Base-by-base conservation (phyloP, 805 yeast genomes). In the Saccharomycopsis babjevae region DNA sequence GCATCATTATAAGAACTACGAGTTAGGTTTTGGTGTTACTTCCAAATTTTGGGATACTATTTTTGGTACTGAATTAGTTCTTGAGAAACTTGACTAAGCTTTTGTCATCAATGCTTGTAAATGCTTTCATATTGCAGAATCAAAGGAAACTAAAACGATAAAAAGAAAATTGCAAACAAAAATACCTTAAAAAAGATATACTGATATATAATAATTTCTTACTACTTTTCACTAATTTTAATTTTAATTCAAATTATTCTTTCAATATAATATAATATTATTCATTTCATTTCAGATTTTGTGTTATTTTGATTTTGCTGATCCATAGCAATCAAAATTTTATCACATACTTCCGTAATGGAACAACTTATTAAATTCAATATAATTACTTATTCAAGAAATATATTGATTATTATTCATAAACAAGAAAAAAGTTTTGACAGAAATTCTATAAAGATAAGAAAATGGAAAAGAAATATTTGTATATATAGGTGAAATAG, bases 1-100 rank as follows among this genome's bases (percentile, higher is more conserved):
- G 73, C 99, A 94, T 74, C 99, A 94, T 72, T 94, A 94, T 79
- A 92, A 93, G 77, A 93, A 94, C 75, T 94, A 89, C 74, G 96
- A 96, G 74, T 76, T 92, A 67, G 99, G 98, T 1, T 94, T 92
- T 68, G 99, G 99, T 67, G 98, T 94, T 65, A 90, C 98, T 36
- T 82, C 91, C 64, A 84, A 83, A 75, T 89, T 89, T 74, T 94
- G 99, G 99, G 99, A 94, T 73, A 80, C 75, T 32, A 89, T 94
- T 11, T 94, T 94, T 72, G 89, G 88, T 62, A 93, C 98, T 50
- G 86, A 84, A 66, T 77, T 90, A 22, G 54, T 34, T 10, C 56
- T 39, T 16, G 16, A 11, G 11, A 32, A 43, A 22, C 5, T 20
- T 15, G 52, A 46, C 13, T 46, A 16, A 10, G 3, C 6, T 34